phyloP scores from a whole-genome alignment of 768 basidiomycete genomes.

The Saitozyma sp. region DNA sequence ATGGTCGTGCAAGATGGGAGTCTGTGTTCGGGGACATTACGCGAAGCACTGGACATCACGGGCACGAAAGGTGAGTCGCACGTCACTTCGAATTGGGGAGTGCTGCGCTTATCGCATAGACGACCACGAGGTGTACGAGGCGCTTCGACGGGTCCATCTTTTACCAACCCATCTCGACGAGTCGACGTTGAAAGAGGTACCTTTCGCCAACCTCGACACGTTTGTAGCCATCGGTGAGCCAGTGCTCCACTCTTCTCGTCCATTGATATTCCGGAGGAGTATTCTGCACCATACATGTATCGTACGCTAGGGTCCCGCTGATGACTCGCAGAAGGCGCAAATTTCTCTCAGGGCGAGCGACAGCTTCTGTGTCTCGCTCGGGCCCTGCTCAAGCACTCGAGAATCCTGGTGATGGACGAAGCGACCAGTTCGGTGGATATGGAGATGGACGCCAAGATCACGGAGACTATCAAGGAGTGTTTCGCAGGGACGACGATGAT shows the following conservation, averaged over 20 bases:
- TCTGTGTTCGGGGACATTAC: slow-evolving; percentile 48
- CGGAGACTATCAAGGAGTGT: slow-evolving; percentile 43
- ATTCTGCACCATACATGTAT: not conserved
- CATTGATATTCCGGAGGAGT: not conserved
- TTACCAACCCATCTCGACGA: slow-evolving; percentile 16
- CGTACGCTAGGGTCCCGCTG: not conserved
- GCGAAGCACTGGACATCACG: slow-evolving; percentile 49
- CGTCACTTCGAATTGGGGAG: too few relatives aligned
- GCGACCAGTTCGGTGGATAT: slow-evolving; percentile 51
- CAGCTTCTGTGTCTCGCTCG: slow-evolving; percentile 50
- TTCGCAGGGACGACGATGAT: slow-evolving; percentile 48
- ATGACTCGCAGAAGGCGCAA: slow-evolving; percentile 28
- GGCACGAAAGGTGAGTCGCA: slow-evolving; percentile 24
- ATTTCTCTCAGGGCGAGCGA: slow-evolving; percentile 49
- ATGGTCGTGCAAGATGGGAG: slow-evolving; percentile 51
- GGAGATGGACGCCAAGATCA: slow-evolving; percentile 52
- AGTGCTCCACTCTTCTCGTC: not conserved
- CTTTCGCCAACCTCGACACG: slow-evolving; percentile 46
- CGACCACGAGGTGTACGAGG: slow-evolving; percentile 47
- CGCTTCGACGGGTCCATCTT: slow-evolving; percentile 45
- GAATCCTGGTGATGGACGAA: slow-evolving; percentile 52
- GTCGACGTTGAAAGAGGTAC: slow-evolving; percentile 21
- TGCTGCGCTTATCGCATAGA: slow-evolving; percentile 14
- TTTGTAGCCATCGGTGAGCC: slow-evolving; percentile 43
- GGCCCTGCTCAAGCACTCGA: slow-evolving; percentile 46